Percentiles rank a stretch among this genome's conserved stretches.
Conservation (phyloP, 2,329 filamentous ascomycete species). For the Pseudogymnoascus sp. region DNA sequence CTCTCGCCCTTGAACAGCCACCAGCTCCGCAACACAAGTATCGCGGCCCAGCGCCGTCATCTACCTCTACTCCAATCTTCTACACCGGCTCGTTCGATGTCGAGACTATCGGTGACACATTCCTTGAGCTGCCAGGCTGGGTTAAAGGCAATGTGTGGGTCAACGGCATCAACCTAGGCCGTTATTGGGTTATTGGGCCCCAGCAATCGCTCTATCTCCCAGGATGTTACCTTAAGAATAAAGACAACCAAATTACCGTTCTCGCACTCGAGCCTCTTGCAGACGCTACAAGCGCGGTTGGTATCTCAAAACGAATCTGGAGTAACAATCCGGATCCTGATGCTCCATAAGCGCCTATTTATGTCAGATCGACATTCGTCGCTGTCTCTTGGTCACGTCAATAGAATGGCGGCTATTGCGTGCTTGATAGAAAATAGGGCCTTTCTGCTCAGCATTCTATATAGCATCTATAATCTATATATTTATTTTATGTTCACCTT, state of each 20-base stretch:
- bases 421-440: not conserved
- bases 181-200: conserved; percentile 42
- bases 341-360: conserved; percentile 5
- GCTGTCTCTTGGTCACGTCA: not conserved
- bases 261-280: conserved; percentile 38
- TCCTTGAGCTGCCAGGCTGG: conserved; percentile 34
- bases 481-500: too few species aligned
- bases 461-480: too few species aligned
- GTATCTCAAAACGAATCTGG: conserved; percentile 25
- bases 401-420: not conserved
- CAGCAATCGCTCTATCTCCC: conserved; percentile 43
- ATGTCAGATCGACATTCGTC: not conserved
- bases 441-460: not conserved
- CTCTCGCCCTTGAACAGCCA: conserved; percentile 30
- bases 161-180: conserved; percentile 39
- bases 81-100: conserved; percentile 29
- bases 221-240: conserved; percentile 31
- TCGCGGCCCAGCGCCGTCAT: not conserved
- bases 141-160: conserved; percentile 41
- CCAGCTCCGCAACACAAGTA: conserved; percentile 14
- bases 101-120: conserved; percentile 29
- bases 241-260: conserved; percentile 35
- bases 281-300: conserved; percentile 15
- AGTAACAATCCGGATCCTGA: conserved; percentile 29
- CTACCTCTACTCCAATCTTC: conserved; percentile 18